Evolutionary conservation across 1,139 yeast genomes (phyloP).

Genomic region (Candida sanyaensis): DNA sequence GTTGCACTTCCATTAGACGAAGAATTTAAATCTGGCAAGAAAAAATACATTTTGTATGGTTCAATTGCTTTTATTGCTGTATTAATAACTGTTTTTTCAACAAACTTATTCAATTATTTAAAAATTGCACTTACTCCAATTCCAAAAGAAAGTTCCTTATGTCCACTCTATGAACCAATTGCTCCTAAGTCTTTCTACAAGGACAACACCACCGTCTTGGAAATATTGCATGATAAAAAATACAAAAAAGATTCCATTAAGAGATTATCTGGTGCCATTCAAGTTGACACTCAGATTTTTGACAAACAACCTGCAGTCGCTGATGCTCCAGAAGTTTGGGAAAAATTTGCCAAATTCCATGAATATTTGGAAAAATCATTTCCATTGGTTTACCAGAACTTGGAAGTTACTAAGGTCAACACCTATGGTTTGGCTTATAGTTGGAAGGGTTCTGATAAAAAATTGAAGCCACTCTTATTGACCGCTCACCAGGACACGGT

Average conservation of each 20-base stretch:
- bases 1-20: slow-evolving; percentile 19
- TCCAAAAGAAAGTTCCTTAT: slow-evolving; percentile 19
- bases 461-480: slow-evolving; percentile 40
- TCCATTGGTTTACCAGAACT: slow-evolving; percentile 33
- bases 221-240: slow-evolving; percentile 30
- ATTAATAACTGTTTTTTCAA: slow-evolving; percentile 21
- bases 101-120: slow-evolving; percentile 24
- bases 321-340: slow-evolving; percentile 20
- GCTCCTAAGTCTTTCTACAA: slow-evolving; percentile 30
- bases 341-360: slow-evolving; percentile 30
- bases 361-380: slow-evolving; percentile 28
- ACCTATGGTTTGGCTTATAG: slow-evolving; percentile 36
- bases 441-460: slow-evolving; percentile 31
- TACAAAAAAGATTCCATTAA: slow-evolving; percentile 37
- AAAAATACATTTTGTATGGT: slow-evolving; percentile 6
- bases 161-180: slow-evolving; percentile 32
- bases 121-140: slow-evolving; percentile 24
- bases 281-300: no score
- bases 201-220: slow-evolving; percentile 39
- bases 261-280: neutral
- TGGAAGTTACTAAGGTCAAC: slow-evolving; percentile 32
- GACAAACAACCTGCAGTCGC: no score
- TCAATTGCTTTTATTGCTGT: slow-evolving; percentile 15
- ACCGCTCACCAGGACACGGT: slow-evolving; percentile 64
- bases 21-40: slow-evolving; percentile 6